Base-by-base conservation (phyloP, 2,329 filamentous ascomycete genomes). In the Fusarium musae region DNA sequence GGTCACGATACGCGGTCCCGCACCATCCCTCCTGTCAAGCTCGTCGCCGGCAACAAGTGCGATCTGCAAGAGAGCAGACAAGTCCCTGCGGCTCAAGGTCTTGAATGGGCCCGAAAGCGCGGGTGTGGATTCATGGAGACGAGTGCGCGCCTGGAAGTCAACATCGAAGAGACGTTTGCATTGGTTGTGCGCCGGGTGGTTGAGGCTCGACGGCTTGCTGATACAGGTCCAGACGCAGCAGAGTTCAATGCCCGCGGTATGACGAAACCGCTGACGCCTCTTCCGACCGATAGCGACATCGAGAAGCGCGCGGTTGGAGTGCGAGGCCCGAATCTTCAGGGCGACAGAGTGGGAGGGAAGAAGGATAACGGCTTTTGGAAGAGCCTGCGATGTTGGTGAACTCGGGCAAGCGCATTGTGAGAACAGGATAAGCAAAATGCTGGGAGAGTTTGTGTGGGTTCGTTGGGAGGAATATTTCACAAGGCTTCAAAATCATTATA, bases 121-220 rank as follows among this genome's bases (percentile, higher is more conserved):
- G 90, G 90, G 47, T 96, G 93, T 82, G 93, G 93, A 43, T 96
- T 96, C 83, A 96, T 96, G 93, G 93, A 96, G 88, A 96, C 93
- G 70, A 94, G 92, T 78, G 93, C 93, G 9, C 85, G 93, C 61
- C 89, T 95, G 77, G 93, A 94, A 85, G 93, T 96, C 73, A 96
- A 96, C 80, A 94, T 96, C 70, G 93, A 96, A 81, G 93, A 96
- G 87, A 96, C 93, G 1, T 96, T 96, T 86, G 93, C 92, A 40
- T 86, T 91, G 43, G 89, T 92, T 66, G 87, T 92, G 47, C 85
- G 89, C 32, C 85, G 90, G 58, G 90, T 92, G 57, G 85, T 89
- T 52, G 89, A 91, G 84, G 84, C 84, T n/a, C 81, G 89, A 26
- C 81, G 83, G 19, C 80, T 86, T 49, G 87, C 87, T 8, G 86